phyloP scores from a whole-genome alignment of 148 eudicot species.

The Rhododendron ferrugineum region DNA sequence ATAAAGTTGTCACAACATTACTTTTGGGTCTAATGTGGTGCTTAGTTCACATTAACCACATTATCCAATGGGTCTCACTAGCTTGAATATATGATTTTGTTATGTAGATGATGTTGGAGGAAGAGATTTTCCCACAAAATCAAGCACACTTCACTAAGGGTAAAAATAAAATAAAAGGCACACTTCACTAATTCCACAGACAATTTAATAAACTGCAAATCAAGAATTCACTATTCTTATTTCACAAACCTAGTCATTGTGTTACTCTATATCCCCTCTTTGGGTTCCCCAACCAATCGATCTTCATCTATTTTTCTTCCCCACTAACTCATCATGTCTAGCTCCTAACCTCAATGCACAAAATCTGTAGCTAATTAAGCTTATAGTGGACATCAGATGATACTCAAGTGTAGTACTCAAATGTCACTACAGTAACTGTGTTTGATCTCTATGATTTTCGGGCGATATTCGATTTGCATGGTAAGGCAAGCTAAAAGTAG shows the following conservation, averaged over 20 bases:
- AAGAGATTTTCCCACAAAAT: background rate
- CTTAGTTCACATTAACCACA: background rate
- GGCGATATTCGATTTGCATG: background rate
- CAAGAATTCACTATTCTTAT: background rate
- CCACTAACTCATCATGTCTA: background rate
- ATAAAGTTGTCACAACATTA: background rate
- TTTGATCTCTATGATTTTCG: background rate
- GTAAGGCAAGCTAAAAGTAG: background rate
- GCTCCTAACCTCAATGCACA: background rate
- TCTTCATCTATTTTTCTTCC: background rate
- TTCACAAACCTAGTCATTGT: background rate
- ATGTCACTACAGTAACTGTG: background rate
- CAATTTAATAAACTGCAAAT: background rate
- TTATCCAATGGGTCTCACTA: background rate
- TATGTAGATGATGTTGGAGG: background rate
- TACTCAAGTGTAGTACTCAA: background rate
- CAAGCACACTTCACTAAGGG: no score
- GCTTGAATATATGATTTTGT: background rate
- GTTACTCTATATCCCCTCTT: background rate
- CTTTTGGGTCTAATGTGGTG: background rate
- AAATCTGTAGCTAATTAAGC: background rate
- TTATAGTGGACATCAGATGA: background rate
- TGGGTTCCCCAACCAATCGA: background rate
- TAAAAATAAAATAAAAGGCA: background rate
- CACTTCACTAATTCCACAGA: background rate